phyloP scores from a whole-genome alignment of 495 filamentous ascomycete species.

The Apiosordaria backusii region DNA sequence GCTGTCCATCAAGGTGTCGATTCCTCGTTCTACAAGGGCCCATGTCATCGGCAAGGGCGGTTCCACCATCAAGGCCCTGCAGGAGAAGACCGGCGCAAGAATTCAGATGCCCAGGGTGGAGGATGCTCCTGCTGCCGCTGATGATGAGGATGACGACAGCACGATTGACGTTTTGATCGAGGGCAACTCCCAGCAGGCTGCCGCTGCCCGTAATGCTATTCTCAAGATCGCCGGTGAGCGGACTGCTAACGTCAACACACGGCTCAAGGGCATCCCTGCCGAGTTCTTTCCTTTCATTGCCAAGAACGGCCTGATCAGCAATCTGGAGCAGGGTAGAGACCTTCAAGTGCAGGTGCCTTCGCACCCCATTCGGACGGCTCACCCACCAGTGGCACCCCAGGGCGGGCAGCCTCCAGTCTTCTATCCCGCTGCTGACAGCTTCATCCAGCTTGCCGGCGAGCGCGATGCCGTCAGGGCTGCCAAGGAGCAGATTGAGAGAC shows the following conservation, averaged over 20 bases:
- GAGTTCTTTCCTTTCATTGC: slow-evolving; percentile 96
- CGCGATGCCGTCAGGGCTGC: slow-evolving; percentile 76
- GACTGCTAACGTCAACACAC: slow-evolving; percentile 71
- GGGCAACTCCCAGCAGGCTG: slow-evolving; percentile 80
- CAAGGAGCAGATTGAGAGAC: slow-evolving; percentile 71
- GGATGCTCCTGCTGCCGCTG: slow-evolving; percentile 52
- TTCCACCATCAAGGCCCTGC: slow-evolving; percentile 81
- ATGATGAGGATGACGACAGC: slow-evolving; percentile 72
- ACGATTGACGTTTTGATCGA: slow-evolving; percentile 84
- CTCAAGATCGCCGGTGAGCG: slow-evolving; percentile 81
- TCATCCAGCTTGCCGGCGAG: slow-evolving; percentile 84
- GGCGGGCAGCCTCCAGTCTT: slow-evolving; percentile 65
- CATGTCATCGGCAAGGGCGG: slow-evolving; percentile 91
- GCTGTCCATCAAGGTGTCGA: slow-evolving; percentile 70
- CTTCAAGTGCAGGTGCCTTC: slow-evolving; percentile 76
- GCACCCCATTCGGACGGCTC: slow-evolving; percentile 67
- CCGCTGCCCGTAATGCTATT: slow-evolving; percentile 76
- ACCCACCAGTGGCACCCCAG: slow-evolving; percentile 62
- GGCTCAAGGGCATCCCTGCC: slow-evolving; percentile 75
- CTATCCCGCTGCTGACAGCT: slow-evolving; percentile 57
- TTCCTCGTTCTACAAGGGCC: slow-evolving; percentile 76
- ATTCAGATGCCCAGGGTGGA: slow-evolving; percentile 84
- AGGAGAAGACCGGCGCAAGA: slow-evolving; percentile 76
- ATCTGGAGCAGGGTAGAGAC: slow-evolving; percentile 60
- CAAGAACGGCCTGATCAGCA: slow-evolving; percentile 61